These are phyloP conservation scores for Citrus medica DNA, from an alignment of 345 rosid genomes.

Conservation along the genomic window DNA sequence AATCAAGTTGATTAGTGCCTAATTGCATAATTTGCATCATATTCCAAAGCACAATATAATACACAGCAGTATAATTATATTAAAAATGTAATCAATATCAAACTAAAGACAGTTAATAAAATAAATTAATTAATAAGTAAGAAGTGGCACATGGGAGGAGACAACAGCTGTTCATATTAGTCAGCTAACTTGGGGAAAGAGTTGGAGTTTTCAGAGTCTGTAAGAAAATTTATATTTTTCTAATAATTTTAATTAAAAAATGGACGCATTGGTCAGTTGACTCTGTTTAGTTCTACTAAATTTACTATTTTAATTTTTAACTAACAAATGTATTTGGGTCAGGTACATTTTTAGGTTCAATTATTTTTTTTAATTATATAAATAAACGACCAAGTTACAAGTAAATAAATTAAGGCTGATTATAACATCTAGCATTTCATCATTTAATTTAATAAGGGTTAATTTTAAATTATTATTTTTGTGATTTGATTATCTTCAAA, in stretches of 20 bases:
- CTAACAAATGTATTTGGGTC: not conserved
- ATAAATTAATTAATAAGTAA: not conserved
- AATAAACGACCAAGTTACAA: not conserved
- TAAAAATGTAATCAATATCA: not conserved
- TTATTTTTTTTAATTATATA: not conserved
- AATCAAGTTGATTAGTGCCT: not conserved
- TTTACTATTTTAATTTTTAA: not conserved
- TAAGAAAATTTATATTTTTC: not conserved
- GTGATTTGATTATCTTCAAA: no score
- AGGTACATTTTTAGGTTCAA: not conserved
- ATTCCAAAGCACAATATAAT: not conserved
- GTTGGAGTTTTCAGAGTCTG: not conserved
- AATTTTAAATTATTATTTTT: no score
- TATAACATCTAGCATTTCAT: not conserved
- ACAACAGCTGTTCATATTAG: not conserved
- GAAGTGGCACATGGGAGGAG: slow-evolving; percentile 1
- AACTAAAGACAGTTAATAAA: not conserved
- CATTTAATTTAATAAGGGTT: no score
- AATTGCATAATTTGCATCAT: not conserved
- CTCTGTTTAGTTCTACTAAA: not conserved
- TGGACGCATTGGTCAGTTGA: slow-evolving; percentile 5
- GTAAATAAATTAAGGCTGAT: not conserved
- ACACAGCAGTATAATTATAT: not conserved
- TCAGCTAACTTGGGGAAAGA: slow-evolving; percentile 4
- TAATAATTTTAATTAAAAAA: not conserved